Evolutionary conservation across 164 flowering plant species (phyloP), one percentile per base, ranked within the genome.

Genomic region (Liriodendron chinense): DNA sequence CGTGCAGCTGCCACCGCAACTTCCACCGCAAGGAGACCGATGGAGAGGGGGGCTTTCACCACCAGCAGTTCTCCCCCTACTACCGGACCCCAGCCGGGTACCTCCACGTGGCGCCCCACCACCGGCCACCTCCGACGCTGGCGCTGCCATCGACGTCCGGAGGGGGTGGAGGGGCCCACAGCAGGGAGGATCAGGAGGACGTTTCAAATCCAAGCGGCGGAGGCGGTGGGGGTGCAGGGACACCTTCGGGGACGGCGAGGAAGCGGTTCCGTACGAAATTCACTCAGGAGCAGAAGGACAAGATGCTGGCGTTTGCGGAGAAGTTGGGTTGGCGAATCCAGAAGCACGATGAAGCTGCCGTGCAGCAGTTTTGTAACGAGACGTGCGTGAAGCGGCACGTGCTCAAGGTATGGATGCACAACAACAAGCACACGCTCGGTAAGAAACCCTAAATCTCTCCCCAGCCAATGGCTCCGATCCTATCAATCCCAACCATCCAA

Each of bases 351-450:
- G 96, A 90, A 47, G 88, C 79, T 0, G 84, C 82, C 0, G 94
- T 90, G 75, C 89, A 88, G 80, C 86, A 82, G 75, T 92, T 92
- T 69, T 89, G 94, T 65, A 56, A 49, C 13, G 94, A 90, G 72
- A 82, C 81, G 1, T 66, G 84, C 1, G 83, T 92, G 10, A 86
- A 74, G 74, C 76, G 92, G 9, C 89, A 88, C 14, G 94, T 92
- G 14, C 88, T 92, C 56, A 92, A 92, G 85, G 96, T 92, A 1
- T 92, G 96, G 96, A 90, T 92, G 94, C 96, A 92, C 75, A 92
- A 92, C 81, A 90, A 92, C 88, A 92, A 90, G 87, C 87, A 88
- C 86, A 86, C 90, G 13, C 85, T 87, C 47, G 92, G 92, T 85
- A 91, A 88, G 88, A 89, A 89, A 80, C 89, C 92, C 86, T 85